These are phyloP conservation scores for Neurospora sp. DNA, from an alignment of 495 filamentous ascomycete genomes.

Conservation along the genomic window DNA sequence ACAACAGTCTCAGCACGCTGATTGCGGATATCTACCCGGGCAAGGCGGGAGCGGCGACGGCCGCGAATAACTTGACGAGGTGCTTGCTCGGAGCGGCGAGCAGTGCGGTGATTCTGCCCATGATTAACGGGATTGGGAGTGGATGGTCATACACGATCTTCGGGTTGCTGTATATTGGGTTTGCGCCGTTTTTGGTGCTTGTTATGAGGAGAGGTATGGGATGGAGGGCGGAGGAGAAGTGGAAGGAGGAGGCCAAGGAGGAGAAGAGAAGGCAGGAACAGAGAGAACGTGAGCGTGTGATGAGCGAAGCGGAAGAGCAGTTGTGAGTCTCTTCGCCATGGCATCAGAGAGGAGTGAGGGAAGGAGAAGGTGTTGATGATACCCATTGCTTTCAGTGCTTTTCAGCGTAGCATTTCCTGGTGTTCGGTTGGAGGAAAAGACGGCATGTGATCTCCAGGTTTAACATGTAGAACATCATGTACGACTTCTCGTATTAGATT, in stretches of 20 bases:
- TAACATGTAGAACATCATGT: not conserved
- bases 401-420: not conserved
- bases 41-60: slow-evolving; percentile 53
- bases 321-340: not conserved
- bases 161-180: slow-evolving; percentile 40
- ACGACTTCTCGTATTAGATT: not conserved
- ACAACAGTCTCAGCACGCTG: slow-evolving; percentile 41
- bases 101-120: slow-evolving; percentile 54
- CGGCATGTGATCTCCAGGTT: not conserved
- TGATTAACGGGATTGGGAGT: slow-evolving; percentile 53
- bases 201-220: slow-evolving; percentile 28
- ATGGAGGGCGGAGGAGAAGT: slow-evolving; percentile 23
- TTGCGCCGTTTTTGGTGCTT: slow-evolving; percentile 41
- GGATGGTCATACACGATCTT: slow-evolving; percentile 66
- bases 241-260: not conserved
- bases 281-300: not conserved
- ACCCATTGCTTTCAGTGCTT: not conserved
- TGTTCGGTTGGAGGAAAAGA: not conserved
- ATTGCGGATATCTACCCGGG: slow-evolving; percentile 57
- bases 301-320: not conserved
- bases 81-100: slow-evolving; percentile 59
- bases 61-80: slow-evolving; percentile 59
- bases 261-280: not conserved
- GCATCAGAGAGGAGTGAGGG: not conserved
- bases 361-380: not conserved